Percentiles rank a stretch among this genome's conserved stretches.
Conservation (phyloP, 768 basidiomycete species). For the Psilocybe azurescens region DNA sequence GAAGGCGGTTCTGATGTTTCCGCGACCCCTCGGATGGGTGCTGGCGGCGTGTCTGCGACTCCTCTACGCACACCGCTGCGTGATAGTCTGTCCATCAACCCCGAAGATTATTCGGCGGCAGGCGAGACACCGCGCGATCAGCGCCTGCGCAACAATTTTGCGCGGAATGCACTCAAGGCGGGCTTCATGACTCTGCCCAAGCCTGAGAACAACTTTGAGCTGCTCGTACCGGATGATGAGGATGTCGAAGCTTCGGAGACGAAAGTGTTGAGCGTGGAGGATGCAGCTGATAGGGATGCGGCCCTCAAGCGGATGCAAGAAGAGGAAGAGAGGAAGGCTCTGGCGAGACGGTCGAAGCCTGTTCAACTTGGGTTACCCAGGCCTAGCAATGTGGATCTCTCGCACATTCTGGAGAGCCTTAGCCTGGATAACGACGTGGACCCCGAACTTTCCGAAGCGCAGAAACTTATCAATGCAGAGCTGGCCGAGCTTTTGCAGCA, state of each 20-base stretch:
- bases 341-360: constrained; percentile 82
- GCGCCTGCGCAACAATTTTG: constrained; percentile 60
- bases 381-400: constrained; percentile 82
- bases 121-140: constrained; percentile 82
- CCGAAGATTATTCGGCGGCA: constrained; percentile 58
- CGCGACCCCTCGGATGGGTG: constrained; percentile 54
- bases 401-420: constrained; percentile 64
- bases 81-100: constrained; percentile 91
- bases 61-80: constrained; percentile 95
- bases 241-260: constrained; percentile 58
- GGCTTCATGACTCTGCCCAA: constrained; percentile 87
- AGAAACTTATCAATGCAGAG: constrained; percentile 76
- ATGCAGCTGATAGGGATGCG: constrained; percentile 92
- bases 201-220: constrained; percentile 97
- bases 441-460: constrained; percentile 50
- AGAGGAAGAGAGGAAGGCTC: constrained; percentile 76
- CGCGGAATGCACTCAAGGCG: constrained; percentile 78
- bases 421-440: constrained; percentile 47
- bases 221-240: constrained; percentile 90
- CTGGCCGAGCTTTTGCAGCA: constrained; percentile 82
- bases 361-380: constrained; percentile 87
- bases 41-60: constrained; percentile 60
- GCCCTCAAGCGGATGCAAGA: constrained; percentile 66
- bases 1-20: constrained; percentile 49
- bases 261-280: constrained; percentile 66